A percentile compares a stretch with the other conserved stretches of the same genome.
phyloP scores from a whole-genome alignment of 73 alveolate species.

The Urostyla sp. region DNA sequence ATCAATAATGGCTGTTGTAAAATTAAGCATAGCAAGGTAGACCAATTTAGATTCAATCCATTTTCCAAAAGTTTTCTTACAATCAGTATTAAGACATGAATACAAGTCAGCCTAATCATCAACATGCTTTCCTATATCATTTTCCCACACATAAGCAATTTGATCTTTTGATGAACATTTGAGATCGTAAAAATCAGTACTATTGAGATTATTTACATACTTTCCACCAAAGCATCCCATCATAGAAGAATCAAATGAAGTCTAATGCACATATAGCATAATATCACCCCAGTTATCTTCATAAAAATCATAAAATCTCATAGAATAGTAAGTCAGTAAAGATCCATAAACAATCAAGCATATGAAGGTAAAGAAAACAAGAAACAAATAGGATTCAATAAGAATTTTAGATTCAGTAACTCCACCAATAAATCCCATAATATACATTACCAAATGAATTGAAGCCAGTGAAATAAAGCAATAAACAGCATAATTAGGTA shows the following conservation, averaged over 20 bases:
- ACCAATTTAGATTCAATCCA: conserved; percentile 5
- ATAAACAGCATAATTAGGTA: conserved; percentile 12
- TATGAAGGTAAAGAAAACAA: background rate
- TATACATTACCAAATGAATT: background rate
- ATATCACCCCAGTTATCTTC: conserved; percentile 29
- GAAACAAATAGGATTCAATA: conserved; percentile 8
- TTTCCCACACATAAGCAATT: conserved; percentile 35
- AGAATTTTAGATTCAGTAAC: conserved; percentile 17
- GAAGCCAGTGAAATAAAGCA: background rate
- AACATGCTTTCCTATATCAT: background rate
- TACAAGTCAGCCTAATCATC: background rate
- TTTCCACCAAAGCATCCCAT: conserved; percentile 53
- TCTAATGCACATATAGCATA: conserved; percentile 10
- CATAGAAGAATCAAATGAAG: background rate
- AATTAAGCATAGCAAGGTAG: conserved; percentile 6
- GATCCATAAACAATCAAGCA: conserved; percentile 1
- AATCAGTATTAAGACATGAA: conserved; percentile 10
- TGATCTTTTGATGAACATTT: conserved; percentile 24
- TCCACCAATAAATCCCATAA: conserved; percentile 14
- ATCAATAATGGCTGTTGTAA: background rate
- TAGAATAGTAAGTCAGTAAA: conserved; percentile 3
- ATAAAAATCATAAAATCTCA: background rate
- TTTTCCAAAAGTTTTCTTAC: conserved; percentile 10
- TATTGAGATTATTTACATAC: background rate
- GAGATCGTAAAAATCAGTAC: conserved; percentile 10